A percentile compares a stretch with the other conserved stretches of the same genome.
Evolutionary conservation across 805 yeast species (phyloP).

Genomic region (Candida ascalaphidarum): DNA sequence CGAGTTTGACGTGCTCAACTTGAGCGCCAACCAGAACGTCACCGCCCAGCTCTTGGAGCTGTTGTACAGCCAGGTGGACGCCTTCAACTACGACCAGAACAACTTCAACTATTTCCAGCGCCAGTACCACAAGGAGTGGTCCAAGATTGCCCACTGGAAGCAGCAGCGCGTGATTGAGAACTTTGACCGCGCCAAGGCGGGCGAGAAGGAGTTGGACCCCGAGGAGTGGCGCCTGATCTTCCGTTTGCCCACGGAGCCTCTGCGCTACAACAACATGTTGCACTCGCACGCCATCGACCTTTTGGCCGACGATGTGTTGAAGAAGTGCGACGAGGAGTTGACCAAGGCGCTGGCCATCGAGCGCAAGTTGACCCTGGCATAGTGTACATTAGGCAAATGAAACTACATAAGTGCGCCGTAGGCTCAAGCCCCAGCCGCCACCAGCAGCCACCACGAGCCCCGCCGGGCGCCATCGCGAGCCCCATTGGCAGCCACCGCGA

Average conservation of each 20-base stretch:
- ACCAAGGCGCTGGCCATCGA: slow-evolving; percentile 54
- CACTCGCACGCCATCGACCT: slow-evolving; percentile 60
- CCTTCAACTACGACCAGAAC: slow-evolving; percentile 68
- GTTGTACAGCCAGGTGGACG: slow-evolving; percentile 61
- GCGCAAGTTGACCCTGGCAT: slow-evolving; percentile 35
- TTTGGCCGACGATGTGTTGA: slow-evolving; percentile 64
- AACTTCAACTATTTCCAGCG: slow-evolving; percentile 79
- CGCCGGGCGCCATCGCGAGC: no score
- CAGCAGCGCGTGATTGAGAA: slow-evolving; percentile 61
- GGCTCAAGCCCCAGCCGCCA: neutral
- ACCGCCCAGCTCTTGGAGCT: slow-evolving; percentile 49
- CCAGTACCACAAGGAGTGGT: slow-evolving; percentile 58
- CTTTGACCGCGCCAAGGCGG: slow-evolving; percentile 46
- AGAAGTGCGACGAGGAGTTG: slow-evolving; percentile 58
- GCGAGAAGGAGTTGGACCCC: slow-evolving; percentile 47
- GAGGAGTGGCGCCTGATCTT: slow-evolving; percentile 60
- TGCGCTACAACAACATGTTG: slow-evolving; percentile 64
- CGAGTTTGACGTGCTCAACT: slow-evolving; percentile 31
- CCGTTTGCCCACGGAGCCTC: slow-evolving; percentile 67
- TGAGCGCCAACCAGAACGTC: slow-evolving; percentile 34
- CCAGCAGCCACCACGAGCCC: no score
- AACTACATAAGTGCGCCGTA: no score
- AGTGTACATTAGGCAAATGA: no score
- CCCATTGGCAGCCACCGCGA: no score
- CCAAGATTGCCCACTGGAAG: slow-evolving; percentile 69